Evolutionary conservation across 176 grass and related monocot species (phyloP), one percentile per base, ranked within the genome.

Genomic region (Areca catechu): DNA sequence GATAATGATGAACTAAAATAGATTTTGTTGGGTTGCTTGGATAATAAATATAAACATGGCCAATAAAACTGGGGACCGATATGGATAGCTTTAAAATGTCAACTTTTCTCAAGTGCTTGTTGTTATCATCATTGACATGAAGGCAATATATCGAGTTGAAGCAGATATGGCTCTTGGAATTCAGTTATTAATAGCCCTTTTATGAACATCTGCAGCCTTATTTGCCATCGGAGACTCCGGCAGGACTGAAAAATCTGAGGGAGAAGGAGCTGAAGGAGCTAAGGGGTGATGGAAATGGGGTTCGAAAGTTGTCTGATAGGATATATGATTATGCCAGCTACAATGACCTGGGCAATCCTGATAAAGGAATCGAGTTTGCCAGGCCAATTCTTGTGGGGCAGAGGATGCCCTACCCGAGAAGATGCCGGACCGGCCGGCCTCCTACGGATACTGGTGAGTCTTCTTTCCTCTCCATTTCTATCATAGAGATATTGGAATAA

Each of bases 341-440:
- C 52, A 85, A 98, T 83, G 93, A 98, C 83, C 68, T 98, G 78
- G 93, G 93, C 15, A 98, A 92, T 72, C 87, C 86, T 50, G 93
- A 98, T 19, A 65, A 73, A 63, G 81, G 80, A 4, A 71, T 68
- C 23, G 93, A 92, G 52, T 83, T 80, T 34, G 69, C 49, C 54
- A 82, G 93, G 68, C 93, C 93, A 4, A 80, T 53, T 30, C 75
- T 91, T n/a, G 93, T 84, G 24, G 87, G 87, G 4, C 63, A 83
- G 58, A 92, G 85, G 75, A 83, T 81, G 7, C 93, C 93, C 48
- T 92, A 98, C 67, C 93, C 93, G 22, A 58, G 93, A 14, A 72
- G 93, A 30, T 98, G 93, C 66, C 84, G 84, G 15, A 98, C 93
- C 20, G 93, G 93, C 4, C 93, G 87, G 2, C 78, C 73, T 54